Percentiles rank a stretch among this genome's conserved stretches.
phyloP scores from a whole-genome alignment of 2,329 filamentous ascomycete species.

The Boeremia exigua region DNA sequence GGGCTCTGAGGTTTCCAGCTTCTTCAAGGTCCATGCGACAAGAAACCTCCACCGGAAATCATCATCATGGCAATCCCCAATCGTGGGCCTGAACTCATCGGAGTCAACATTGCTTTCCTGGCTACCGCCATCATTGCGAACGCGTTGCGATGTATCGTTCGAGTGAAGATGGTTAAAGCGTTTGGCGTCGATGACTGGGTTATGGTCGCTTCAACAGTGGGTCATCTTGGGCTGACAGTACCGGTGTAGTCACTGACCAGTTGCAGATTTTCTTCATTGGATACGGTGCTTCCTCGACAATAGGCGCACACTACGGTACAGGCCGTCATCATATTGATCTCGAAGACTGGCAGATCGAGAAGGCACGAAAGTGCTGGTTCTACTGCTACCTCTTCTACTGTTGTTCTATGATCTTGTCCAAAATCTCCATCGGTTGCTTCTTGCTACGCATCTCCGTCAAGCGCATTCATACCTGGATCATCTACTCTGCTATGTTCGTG shows the following conservation, averaged over 20 bases:
- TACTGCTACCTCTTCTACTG: slow-evolving; percentile 45
- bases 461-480: slow-evolving; percentile 43
- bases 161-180: slow-evolving; percentile 42
- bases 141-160: slow-evolving; percentile 38
- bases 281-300: slow-evolving; percentile 34
- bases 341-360: slow-evolving; percentile 23
- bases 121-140: slow-evolving; percentile 33
- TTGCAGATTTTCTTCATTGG: slow-evolving; percentile 31
- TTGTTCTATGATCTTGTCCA: slow-evolving; percentile 40
- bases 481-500: slow-evolving; percentile 47
- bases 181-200: slow-evolving; percentile 47
- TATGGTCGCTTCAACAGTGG: slow-evolving; percentile 42
- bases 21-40: slow-evolving; percentile 10
- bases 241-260: slow-evolving; percentile 1
- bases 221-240: not conserved
- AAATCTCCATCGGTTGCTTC: slow-evolving; percentile 43
- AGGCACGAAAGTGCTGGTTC: slow-evolving; percentile 40
- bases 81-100: slow-evolving; percentile 42
- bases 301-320: slow-evolving; percentile 40
- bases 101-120: slow-evolving; percentile 39
- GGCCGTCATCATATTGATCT: slow-evolving; percentile 39
- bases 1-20: slow-evolving; percentile 6
- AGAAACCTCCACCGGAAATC: slow-evolving; percentile 10
- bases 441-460: slow-evolving; percentile 40
- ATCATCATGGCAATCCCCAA: slow-evolving; percentile 39